Base-by-base conservation (phyloP, 495 filamentous ascomycete species). In the Xylaria palmicola region DNA sequence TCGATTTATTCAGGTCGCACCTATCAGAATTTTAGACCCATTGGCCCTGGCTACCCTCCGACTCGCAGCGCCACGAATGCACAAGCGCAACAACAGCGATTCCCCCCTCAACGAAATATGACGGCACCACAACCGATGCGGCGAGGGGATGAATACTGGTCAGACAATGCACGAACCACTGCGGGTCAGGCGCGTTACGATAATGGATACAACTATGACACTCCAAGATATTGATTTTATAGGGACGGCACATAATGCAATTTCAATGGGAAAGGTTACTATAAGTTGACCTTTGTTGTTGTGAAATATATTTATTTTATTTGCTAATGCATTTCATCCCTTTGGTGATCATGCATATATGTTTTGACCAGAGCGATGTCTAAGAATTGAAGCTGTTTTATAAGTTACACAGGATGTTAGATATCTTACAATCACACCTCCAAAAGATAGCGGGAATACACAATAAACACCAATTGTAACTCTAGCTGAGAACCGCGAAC, bases 81-180 rank as follows among this genome's bases (percentile, higher is more conserved):
- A 37, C 75, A 74, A 7, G 68, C 74, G 6, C 71, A 66, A 30
- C 64, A 63, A 12, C 71, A 69, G 48, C 74, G 64, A 56, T 73
- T 65, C 45, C 65, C 71, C 15, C 81, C 77, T 17, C 72, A 78
- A 47, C 65, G 81, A 22, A 79, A 81, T 56, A 79, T 82, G 78
- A 83, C 81, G 7, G 80, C 78, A 9, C 81, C 81, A 7, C 72
- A 77, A 48, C 69, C 72, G 9, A 59, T 62, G 50, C 72, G 74
- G 41, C 67, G 69, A 37, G 63, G 56, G 8, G 56, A 68, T 55
- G 63, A 51, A 56, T 65, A 65, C 48, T 55, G 59, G 60, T 19
- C 51, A 48, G 66, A 71, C 7, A 54, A 70, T 26, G 66, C 64
- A 48, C 68, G 67, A 36, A 47, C 7, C 43, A 56, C 64, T 34